A percentile compares a stretch with the other conserved stretches of the same genome.
phyloP scores from a whole-genome alignment of 2,329 filamentous ascomycete species.

The Coniella lustricola region DNA sequence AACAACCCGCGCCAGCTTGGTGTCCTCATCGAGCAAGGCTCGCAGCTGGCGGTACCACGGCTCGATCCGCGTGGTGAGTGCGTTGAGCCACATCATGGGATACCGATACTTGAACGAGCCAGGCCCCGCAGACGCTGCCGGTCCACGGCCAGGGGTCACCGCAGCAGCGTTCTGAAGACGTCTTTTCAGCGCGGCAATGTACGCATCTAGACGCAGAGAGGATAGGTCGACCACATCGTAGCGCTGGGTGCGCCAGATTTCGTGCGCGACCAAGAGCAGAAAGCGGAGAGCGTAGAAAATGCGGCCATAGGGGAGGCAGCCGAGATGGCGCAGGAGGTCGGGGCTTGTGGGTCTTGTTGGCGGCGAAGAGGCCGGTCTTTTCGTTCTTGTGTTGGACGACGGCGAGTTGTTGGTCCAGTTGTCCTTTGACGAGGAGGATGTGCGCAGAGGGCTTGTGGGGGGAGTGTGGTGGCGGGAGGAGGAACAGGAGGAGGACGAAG shows the following conservation, averaged over 20 bases:
- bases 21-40: constrained; percentile 2
- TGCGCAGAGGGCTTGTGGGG: too few relatives aligned
- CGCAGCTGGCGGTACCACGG: constrained; percentile 10
- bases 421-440: too few relatives aligned
- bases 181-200: constrained; percentile 6
- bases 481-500: neutral
- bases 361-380: neutral
- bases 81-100: constrained; percentile 13
- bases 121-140: too few relatives aligned
- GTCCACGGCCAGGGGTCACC: too few relatives aligned
- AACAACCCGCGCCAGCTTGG: neutral
- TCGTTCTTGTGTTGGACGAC: too few relatives aligned
- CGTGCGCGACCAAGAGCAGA: constrained; percentile 7
- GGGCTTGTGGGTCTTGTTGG: too few relatives aligned
- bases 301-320: constrained; percentile 6
- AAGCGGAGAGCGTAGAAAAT: constrained; percentile 13
- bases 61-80: constrained; percentile 7
- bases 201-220: constrained; percentile 3
- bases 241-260: constrained; percentile 7
- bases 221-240: constrained; percentile 8
- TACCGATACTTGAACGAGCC: constrained; percentile 6
- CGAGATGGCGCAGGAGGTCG: constrained; percentile 7
- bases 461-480: too few relatives aligned
- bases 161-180: neutral
- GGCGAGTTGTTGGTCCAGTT: too few relatives aligned